Conservation (phyloP, 2,329 filamentous ascomycete genomes). For the Fusarium xylarioides region DNA sequence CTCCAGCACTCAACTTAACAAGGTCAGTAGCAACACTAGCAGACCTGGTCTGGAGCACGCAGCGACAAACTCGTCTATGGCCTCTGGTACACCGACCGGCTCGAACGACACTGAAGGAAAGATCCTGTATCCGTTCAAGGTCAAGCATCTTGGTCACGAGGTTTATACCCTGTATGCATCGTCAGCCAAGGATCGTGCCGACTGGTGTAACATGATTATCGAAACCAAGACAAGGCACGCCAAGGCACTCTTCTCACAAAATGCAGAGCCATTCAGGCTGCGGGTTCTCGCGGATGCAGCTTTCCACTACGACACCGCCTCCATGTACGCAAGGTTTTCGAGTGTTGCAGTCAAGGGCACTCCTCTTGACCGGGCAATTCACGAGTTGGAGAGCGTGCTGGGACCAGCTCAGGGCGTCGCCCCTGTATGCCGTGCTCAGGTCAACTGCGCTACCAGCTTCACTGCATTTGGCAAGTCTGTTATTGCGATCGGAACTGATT, state of each 20-base stretch:
- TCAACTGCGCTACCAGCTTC: constrained; percentile 95
- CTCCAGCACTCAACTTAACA: constrained; percentile 66
- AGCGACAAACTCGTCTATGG: constrained; percentile 72
- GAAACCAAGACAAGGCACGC: constrained; percentile 96
- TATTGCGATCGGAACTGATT: constrained; percentile 94
- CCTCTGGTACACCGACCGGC: constrained; percentile 55
- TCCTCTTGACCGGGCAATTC: constrained; percentile 88
- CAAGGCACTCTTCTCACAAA: constrained; percentile 86
- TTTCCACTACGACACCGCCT: constrained; percentile 79
- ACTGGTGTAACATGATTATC: constrained; percentile 94
- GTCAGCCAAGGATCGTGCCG: constrained; percentile 75
- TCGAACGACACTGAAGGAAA: constrained; percentile 79
- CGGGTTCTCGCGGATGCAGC: constrained; percentile 92
- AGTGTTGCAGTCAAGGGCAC: constrained; percentile 87
- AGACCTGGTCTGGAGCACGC: constrained; percentile 72
- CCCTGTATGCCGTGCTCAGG: constrained; percentile 82
- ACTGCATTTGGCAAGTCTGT: constrained; percentile 83
- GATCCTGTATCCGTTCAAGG: constrained; percentile 90
- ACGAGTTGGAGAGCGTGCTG: constrained; percentile 84
- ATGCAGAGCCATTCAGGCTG: constrained; percentile 93
- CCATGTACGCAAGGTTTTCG: constrained; percentile 66
- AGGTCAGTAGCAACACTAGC: constrained; percentile 61
- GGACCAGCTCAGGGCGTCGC: constrained; percentile 74
- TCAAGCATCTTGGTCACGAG: constrained; percentile 95
- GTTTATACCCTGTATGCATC: constrained; percentile 91